Percentiles rank a stretch among this genome's conserved stretches.
Conservation (phyloP, 768 basidiomycete species). For the Clavaria fumosa region DNA sequence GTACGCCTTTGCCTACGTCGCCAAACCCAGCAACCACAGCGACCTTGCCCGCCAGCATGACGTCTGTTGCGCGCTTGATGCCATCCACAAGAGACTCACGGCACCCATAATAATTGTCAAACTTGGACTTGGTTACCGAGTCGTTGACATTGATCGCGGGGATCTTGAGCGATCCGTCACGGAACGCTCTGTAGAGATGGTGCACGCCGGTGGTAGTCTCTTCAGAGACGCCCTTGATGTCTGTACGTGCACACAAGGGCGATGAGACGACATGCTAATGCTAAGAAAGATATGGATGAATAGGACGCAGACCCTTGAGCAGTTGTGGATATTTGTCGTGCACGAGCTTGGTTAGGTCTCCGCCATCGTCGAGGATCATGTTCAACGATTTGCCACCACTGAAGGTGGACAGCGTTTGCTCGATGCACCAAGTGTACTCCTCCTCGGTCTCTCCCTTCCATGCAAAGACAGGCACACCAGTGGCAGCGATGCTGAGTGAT, state of each 20-base stretch:
- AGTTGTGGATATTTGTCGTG: constrained; percentile 95
- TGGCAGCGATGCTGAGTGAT: constrained; percentile 74
- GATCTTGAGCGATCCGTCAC: constrained; percentile 88
- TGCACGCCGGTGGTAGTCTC: constrained; percentile 99
- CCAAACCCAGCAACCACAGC: constrained; percentile 98
- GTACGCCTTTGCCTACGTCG: constrained; percentile 97
- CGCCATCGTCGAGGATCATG: constrained; percentile 99
- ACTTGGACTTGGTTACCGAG: constrained; percentile 99
- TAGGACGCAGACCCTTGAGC: constrained; percentile 39
- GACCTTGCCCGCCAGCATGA: constrained; percentile 99
- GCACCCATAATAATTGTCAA: constrained; percentile 97
- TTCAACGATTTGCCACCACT: constrained; percentile 70
- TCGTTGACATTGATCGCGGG: constrained; percentile 99
- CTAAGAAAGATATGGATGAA: neutral
- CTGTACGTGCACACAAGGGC: constrained; percentile 23
- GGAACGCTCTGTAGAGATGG: constrained; percentile 96
- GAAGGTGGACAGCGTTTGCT: constrained; percentile 89
- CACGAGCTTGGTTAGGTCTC: constrained; percentile 87
- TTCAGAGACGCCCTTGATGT: constrained; percentile 88
- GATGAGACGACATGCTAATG: constrained; percentile 2
- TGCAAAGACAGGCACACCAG: constrained; percentile 95
- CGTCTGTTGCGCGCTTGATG: constrained; percentile 99
- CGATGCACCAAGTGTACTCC: constrained; percentile 96
- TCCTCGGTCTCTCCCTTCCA: constrained; percentile 99
- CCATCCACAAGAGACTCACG: constrained; percentile 99